Evolutionary conservation across 176 grass and related monocot species (phyloP).

Genomic region (Juncus inflexus): DNA sequence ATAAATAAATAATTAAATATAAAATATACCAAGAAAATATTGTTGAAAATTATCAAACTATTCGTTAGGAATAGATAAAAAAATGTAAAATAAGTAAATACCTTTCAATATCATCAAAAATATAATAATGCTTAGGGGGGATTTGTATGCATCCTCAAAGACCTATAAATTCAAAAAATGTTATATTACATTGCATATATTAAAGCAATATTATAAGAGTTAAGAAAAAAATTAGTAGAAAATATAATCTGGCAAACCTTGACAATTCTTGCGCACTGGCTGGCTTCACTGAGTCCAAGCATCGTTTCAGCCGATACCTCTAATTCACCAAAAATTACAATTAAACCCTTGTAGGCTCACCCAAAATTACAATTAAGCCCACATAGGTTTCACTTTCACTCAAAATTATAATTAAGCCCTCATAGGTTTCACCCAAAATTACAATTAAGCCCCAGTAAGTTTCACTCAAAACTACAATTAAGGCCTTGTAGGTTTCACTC

Average conservation of each 20-base stretch:
- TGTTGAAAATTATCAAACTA: background rate
- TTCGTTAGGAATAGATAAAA: background rate
- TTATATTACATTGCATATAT: background rate
- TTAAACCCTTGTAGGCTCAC: background rate
- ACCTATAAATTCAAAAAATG: conserved; percentile 41
- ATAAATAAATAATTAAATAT: background rate
- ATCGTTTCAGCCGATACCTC: conserved; percentile 96
- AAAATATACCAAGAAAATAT: background rate
- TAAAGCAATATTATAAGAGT: background rate
- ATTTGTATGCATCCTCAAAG: conserved; percentile 99
- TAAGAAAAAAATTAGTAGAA: background rate
- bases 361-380: too few relatives aligned
- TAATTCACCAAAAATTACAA: background rate
- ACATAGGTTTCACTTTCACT: too few relatives aligned
- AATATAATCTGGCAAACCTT: conserved; percentile 52
- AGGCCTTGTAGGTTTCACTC: too few relatives aligned
- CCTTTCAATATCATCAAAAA: conserved; percentile 95
- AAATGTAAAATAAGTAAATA: conserved; percentile 1
- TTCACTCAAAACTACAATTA: too few relatives aligned
- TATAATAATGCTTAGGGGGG: conserved; percentile 82
- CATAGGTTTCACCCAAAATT: too few relatives aligned
- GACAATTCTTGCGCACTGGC: conserved; percentile 84
- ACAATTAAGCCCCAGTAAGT: too few relatives aligned
- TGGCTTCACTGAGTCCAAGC: conserved; percentile 89
- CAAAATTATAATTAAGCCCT: too few relatives aligned